These are phyloP conservation scores for Achaetomiella virescens DNA, from an alignment of 495 filamentous ascomycete species.

Conservation along the genomic window DNA sequence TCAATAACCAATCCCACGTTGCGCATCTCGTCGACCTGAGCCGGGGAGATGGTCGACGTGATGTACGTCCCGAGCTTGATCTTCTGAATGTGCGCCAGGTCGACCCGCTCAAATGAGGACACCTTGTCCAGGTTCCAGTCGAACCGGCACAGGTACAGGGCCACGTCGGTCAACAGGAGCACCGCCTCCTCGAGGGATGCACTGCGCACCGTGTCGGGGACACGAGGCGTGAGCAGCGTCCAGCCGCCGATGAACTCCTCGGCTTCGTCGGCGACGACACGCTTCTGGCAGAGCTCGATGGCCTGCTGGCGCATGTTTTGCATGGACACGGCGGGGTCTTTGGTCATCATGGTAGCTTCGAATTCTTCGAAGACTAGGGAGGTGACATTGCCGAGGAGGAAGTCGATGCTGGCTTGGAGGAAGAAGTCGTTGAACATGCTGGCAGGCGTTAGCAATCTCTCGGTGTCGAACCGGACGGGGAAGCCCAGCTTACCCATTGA, in stretches of 20 bases:
- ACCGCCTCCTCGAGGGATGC: constrained; percentile 80
- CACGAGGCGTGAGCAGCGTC: constrained; percentile 56
- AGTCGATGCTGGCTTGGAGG: constrained; percentile 89
- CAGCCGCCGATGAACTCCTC: constrained; percentile 84
- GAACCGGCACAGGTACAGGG: constrained; percentile 80
- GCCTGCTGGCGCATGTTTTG: constrained; percentile 77
- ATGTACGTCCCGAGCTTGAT: constrained; percentile 82
- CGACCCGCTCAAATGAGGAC: constrained; percentile 79
- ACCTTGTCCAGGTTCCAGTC: constrained; percentile 94
- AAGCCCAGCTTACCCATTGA: constrained; percentile 45
- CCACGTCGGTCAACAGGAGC: constrained; percentile 74
- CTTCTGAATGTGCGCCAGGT: constrained; percentile 59
- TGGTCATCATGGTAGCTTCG: constrained; percentile 76
- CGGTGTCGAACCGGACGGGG: not conserved
- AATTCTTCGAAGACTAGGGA: constrained; percentile 84
- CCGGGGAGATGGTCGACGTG: constrained; percentile 69
- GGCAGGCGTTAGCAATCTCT: constrained; percentile 42
- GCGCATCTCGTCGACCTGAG: constrained; percentile 64
- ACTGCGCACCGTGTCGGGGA: constrained; percentile 57
- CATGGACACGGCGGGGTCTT: constrained; percentile 82
- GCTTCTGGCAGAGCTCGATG: constrained; percentile 76
- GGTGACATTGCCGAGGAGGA: constrained; percentile 82
- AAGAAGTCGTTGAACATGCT: constrained; percentile 97
- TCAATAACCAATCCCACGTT: constrained; percentile 80
- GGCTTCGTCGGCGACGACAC: constrained; percentile 72